Evolutionary conservation across 768 basidiomycete species (phyloP), one percentile per base, ranked within the genome.

Genomic region (Phylloporus sp.): DNA sequence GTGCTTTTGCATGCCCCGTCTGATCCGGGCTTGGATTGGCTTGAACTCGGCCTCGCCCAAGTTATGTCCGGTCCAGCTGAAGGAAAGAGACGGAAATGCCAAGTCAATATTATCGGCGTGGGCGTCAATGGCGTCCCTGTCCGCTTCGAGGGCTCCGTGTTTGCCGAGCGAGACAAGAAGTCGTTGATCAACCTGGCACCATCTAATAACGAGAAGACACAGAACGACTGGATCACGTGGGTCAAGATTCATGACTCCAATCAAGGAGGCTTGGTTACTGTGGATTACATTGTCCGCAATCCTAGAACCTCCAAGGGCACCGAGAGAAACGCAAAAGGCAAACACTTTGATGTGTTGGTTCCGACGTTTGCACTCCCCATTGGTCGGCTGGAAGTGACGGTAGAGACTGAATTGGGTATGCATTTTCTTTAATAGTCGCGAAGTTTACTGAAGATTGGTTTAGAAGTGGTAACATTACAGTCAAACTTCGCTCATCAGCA

Each of bases 321-420:
- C 35, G 80, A 76, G 56, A 69, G 59, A 49, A 76, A 69, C 53
- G 58, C 55, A 41, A 67, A 57, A 24, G 64, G 67, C 23, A 64
- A 61, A 45, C 58, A 61, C 24, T 49, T 84, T 16, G 68, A 79
- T 55, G 65, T 89, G 18, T 69, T 86, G 40, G 64, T 91, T 39
- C 89, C 89, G 8, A 80, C 81, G n/a, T 91, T 91, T 59, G 65
- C 80, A 4, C 69, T 89, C n/a, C 80, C 86, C 7, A 72, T 91
- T 38, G 82, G 83, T 40, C 74, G 76, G 62, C 68, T 90, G 52
- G 82, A 86, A 60, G 84, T 88, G 2, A 72, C 73, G 20, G 64
- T 91, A 45, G 80, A 82, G 42, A 64, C 67, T 18, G 65, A 71
- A 56, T 60, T 75, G 56, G 85, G 88, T 86, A 64, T 53, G 80